These are phyloP conservation scores for Xylariaceae sp. DNA, from an alignment of 2,329 filamentous ascomycete genomes.

Conservation along the genomic window DNA sequence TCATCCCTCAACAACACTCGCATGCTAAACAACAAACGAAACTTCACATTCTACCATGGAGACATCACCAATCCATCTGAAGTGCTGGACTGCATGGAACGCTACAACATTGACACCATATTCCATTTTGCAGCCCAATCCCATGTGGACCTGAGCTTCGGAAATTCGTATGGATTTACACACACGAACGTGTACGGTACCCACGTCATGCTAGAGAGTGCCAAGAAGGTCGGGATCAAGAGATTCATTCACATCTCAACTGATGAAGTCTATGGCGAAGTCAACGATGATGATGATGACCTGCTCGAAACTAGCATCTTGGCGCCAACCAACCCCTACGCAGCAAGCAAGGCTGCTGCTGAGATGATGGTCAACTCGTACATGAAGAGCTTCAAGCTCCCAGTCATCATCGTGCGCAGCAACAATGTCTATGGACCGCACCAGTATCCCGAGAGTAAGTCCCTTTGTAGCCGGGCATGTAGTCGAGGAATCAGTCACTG, in stretches of 20 bases:
- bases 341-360: slow-evolving; percentile 74
- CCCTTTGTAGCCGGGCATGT: no score
- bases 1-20: slow-evolving; percentile 76
- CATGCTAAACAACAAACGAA: slow-evolving; percentile 60
- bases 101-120: slow-evolving; percentile 71
- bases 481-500: slow-evolving; percentile 3
- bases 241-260: slow-evolving; percentile 80
- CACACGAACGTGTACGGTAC: slow-evolving; percentile 80
- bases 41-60: slow-evolving; percentile 77
- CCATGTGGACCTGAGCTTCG: slow-evolving; percentile 78
- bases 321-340: slow-evolving; percentile 77
- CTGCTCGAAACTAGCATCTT: slow-evolving; percentile 69
- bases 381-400: slow-evolving; percentile 75
- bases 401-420: slow-evolving; percentile 72
- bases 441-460: slow-evolving; percentile 77
- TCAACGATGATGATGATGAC: slow-evolving; percentile 67
- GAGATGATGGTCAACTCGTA: slow-evolving; percentile 89
- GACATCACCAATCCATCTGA: slow-evolving; percentile 69
- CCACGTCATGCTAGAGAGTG: slow-evolving; percentile 75
- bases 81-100: slow-evolving; percentile 66
- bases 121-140: slow-evolving; percentile 85
- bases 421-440: slow-evolving; percentile 87
- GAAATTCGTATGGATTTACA: slow-evolving; percentile 77
- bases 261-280: slow-evolving; percentile 82
- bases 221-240: slow-evolving; percentile 65